These are phyloP conservation scores for Crithidia brevicula DNA, from an alignment of 208 protist genomes.

Conservation along the genomic window DNA sequence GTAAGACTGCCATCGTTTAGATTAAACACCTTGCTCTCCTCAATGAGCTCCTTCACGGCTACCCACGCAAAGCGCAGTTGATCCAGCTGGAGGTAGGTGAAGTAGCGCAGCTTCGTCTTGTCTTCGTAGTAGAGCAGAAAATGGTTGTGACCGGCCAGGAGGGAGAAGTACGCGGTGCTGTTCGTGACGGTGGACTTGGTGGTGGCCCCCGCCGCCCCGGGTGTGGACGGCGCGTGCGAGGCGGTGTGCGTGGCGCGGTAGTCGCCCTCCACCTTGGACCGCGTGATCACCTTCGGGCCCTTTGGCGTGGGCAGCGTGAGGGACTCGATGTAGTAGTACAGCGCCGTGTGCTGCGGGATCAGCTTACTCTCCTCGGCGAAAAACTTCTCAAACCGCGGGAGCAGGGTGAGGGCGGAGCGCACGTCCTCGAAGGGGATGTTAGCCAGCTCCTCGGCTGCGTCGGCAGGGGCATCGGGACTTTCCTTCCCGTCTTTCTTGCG, in stretches of 20 bases:
- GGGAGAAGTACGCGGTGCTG: conserved; percentile 65
- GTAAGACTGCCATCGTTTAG: conserved; percentile 65
- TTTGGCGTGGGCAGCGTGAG: conserved; percentile 74
- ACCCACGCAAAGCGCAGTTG: conserved; percentile 77
- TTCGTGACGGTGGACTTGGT: conserved; percentile 49
- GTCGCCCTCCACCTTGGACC: conserved; percentile 62
- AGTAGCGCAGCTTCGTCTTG: conserved; percentile 44
- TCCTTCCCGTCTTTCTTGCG: neutral
- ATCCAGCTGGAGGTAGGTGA: conserved; percentile 79
- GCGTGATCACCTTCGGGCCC: conserved; percentile 59
- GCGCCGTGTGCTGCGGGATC: conserved; percentile 51
- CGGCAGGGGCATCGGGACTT: neutral
- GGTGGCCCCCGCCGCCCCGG: conserved; percentile 14
- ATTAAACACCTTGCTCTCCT: conserved; percentile 59
- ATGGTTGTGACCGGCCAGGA: conserved; percentile 63
- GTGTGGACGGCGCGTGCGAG: conserved; percentile 17
- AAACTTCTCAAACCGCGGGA: conserved; percentile 56
- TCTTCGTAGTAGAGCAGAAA: conserved; percentile 80
- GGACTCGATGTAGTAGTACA: conserved; percentile 50
- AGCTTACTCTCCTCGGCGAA: conserved; percentile 56
- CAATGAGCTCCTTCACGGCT: conserved; percentile 70
- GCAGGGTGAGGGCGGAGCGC: conserved; percentile 35
- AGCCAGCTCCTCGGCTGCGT: neutral
- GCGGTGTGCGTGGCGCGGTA: conserved; percentile 19
- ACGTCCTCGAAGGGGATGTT: conserved; percentile 26